Conservation (phyloP, 108 stramenopile species). For the Phaeodactylum tricornutum region DNA sequence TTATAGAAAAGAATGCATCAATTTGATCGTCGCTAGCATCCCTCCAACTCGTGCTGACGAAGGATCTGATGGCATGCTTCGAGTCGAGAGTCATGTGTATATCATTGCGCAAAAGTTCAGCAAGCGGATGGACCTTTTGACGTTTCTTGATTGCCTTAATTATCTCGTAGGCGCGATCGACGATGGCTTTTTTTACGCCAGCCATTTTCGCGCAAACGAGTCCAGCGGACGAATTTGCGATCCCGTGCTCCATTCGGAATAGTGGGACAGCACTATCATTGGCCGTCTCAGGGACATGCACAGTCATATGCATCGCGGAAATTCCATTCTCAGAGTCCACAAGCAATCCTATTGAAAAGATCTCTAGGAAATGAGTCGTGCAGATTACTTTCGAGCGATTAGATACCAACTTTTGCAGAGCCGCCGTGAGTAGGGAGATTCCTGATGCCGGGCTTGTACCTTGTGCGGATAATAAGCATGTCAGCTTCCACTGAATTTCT, state of each 20-base stretch:
- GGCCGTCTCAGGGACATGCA: conserved; percentile 66
- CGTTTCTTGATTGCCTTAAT: conserved; percentile 46
- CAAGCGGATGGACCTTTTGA: conserved; percentile 36
- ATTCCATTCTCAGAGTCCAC: conserved; percentile 52
- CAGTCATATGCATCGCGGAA: conserved; percentile 79
- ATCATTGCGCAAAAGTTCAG: conserved; percentile 28
- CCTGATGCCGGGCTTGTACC: conserved; percentile 89
- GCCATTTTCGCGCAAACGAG: conserved; percentile 86
- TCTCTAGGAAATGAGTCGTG: conserved; percentile 91
- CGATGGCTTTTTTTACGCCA: conserved; percentile 48
- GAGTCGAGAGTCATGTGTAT: neutral
- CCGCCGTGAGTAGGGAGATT: conserved; percentile 82
- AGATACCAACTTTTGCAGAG: conserved; percentile 49
- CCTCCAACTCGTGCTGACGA: neutral
- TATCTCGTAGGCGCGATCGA: conserved; percentile 59
- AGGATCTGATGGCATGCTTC: neutral
- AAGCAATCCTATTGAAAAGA: conserved; percentile 84
- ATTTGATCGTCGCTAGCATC: conserved; percentile 2
- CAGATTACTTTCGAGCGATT: conserved; percentile 70
- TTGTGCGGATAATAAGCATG: too few species aligned
- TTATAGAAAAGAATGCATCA: neutral
- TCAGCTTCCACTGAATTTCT: neutral
- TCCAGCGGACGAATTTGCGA: conserved; percentile 85
- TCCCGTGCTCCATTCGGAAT: conserved; percentile 84
- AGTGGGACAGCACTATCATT: conserved; percentile 66